Conservation (phyloP, 495 filamentous ascomycete species). For the Hyaloscypha finlandica region DNA sequence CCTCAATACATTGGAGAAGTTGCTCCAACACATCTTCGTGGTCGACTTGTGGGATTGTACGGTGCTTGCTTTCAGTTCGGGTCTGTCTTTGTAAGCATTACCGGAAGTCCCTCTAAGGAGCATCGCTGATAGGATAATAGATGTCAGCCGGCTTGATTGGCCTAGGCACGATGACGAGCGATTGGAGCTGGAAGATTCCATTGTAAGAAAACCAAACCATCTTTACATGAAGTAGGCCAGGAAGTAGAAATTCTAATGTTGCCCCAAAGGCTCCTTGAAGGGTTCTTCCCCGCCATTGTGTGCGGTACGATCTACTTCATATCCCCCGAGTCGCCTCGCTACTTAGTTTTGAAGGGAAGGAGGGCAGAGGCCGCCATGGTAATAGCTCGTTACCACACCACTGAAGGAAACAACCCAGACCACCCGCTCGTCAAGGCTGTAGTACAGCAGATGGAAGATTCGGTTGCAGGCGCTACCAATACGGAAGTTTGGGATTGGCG, state of each 20-base stretch:
- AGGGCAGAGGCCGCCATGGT: slow-evolving; percentile 39
- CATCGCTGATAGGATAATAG: too few relatives aligned
- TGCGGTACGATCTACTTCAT: slow-evolving; percentile 41
- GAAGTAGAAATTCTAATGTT: too few relatives aligned
- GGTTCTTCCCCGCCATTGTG: slow-evolving; percentile 43
- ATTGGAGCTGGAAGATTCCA: too few relatives aligned
- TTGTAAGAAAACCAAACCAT: too few relatives aligned
- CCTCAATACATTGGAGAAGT: slow-evolving; percentile 49
- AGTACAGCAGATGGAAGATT: slow-evolving; percentile 45
- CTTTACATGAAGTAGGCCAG: neutral
- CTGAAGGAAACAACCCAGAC: slow-evolving; percentile 37
- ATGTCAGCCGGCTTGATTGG: slow-evolving; percentile 25
- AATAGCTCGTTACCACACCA: slow-evolving; percentile 43
- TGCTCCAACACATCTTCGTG: slow-evolving; percentile 45
- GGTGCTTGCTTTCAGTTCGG: slow-evolving; percentile 48
- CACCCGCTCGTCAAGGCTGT: slow-evolving; percentile 43
- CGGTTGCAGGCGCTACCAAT: slow-evolving; percentile 37
- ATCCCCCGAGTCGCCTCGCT: slow-evolving; percentile 46
- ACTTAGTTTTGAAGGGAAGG: slow-evolving; percentile 42
- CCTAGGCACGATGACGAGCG: slow-evolving; percentile 18
- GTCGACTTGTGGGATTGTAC: slow-evolving; percentile 47
- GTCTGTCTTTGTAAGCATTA: slow-evolving; percentile 28
- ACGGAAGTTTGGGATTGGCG: slow-evolving; percentile 42
- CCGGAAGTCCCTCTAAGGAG: too few relatives aligned
- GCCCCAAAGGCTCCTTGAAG: slow-evolving; percentile 36